phyloP scores from a whole-genome alignment of 2,329 filamentous ascomycete genomes.

The Gaeumannomyces sp. region DNA sequence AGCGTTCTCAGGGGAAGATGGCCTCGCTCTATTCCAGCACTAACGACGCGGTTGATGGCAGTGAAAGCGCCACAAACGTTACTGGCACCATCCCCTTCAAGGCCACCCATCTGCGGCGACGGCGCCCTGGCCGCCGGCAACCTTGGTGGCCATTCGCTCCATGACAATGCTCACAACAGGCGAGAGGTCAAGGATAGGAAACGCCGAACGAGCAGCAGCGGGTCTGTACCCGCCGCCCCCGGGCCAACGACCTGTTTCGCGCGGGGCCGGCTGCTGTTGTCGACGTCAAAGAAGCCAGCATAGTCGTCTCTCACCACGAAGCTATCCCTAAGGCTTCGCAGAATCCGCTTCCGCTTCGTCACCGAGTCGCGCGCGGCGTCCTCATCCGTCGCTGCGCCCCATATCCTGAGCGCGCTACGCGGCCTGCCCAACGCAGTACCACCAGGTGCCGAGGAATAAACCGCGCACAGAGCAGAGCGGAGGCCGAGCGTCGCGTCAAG shows the following conservation, averaged over 20 bases:
- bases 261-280: slow-evolving; percentile 1
- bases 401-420: too few species aligned
- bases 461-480: slow-evolving; percentile 12
- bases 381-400: too few species aligned
- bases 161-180: slow-evolving; percentile 6
- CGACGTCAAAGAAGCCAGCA: slow-evolving; percentile 18
- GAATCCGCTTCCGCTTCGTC: slow-evolving; percentile 12
- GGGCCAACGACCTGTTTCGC: slow-evolving; percentile 4
- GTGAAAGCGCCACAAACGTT: neutral
- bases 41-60: slow-evolving; percentile 6
- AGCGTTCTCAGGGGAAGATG: slow-evolving; percentile 14
- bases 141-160: slow-evolving; percentile 1
- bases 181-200: neutral
- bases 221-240: neutral
- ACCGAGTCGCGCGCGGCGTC: neutral
- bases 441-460: neutral
- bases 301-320: slow-evolving; percentile 34
- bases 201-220: neutral
- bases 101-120: neutral
- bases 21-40: slow-evolving; percentile 5
- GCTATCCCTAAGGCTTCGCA: slow-evolving; percentile 20
- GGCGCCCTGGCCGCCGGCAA: slow-evolving; percentile 8
- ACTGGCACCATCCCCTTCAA: neutral
- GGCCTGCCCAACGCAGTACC: too few species aligned
- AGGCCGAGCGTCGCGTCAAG: slow-evolving; percentile 14